Percentiles rank a stretch among this genome's conserved stretches.
Evolutionary conservation across 495 filamentous ascomycete species (phyloP).

Genomic region (Aspergillus ellipticus): DNA sequence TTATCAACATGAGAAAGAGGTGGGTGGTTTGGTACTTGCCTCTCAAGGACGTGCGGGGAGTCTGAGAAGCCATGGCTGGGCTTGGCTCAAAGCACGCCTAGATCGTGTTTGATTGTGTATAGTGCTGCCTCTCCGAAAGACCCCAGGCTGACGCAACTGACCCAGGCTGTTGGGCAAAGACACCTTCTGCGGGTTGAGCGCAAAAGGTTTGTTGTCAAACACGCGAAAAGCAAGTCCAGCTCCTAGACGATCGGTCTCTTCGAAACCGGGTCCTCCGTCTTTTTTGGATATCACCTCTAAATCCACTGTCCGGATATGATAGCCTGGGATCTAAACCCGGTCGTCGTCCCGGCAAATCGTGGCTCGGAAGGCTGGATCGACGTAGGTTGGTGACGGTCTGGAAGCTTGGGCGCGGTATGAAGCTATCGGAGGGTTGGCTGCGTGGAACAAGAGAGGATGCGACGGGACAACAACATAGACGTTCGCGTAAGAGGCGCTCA

Average conservation of each 20-base stretch:
- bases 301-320: neutral
- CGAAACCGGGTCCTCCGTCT: neutral
- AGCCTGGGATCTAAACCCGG: neutral
- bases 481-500: neutral
- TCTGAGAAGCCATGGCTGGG: constrained; percentile 24
- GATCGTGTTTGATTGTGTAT: neutral
- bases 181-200: neutral
- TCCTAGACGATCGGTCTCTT: neutral
- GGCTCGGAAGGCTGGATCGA: neutral
- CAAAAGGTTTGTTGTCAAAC: neutral
- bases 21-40: constrained; percentile 13
- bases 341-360: constrained; percentile 1
- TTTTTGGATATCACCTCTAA: neutral
- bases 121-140: neutral
- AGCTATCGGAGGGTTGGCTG: constrained; percentile 14
- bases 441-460: constrained; percentile 15
- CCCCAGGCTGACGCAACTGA: neutral
- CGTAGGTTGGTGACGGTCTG: constrained; percentile 3
- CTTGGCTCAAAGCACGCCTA: constrained; percentile 3
- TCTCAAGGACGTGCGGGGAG: constrained; percentile 28
- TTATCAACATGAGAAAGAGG: neutral
- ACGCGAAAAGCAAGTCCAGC: neutral
- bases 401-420: constrained; percentile 16
- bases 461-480: constrained; percentile 12
- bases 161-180: neutral